Percentiles rank a stretch among this genome's conserved stretches.
Conservation (phyloP, 1,284 basidiomycete species). For the Bjerkandera adusta region DNA sequence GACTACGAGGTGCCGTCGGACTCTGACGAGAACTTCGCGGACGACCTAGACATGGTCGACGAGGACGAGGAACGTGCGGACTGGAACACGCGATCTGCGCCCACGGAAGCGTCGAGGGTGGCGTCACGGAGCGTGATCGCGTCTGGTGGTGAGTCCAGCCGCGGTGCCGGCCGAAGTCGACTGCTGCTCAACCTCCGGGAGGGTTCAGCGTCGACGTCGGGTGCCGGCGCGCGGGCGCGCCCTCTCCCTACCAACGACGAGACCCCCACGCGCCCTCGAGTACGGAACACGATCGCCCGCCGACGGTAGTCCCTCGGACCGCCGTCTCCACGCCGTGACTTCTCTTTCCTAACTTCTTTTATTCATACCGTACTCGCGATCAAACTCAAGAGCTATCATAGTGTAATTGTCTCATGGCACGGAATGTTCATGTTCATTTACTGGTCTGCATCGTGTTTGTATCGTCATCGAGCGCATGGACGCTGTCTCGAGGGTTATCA, state of each 20-base stretch:
- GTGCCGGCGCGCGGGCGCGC: conserved; percentile 5
- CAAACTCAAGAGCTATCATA: conserved; percentile 11
- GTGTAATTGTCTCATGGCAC: conserved; percentile 12
- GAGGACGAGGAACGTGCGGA: conserved; percentile 27
- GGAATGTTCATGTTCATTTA: conserved; percentile 10
- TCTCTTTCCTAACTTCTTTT: conserved; percentile 6
- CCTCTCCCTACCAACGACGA: conserved; percentile 46
- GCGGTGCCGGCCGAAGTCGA: conserved; percentile 4
- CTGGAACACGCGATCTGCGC: conserved; percentile 15
- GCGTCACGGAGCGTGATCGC: conserved; percentile 1
- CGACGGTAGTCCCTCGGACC: conserved; percentile 21
- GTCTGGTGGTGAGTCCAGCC: conserved; percentile 1
- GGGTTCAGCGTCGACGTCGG: conserved; percentile 14
- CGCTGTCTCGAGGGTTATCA: not conserved
- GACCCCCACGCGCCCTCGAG: conserved; percentile 61
- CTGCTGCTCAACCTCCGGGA: conserved; percentile 10
- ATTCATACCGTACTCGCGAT: conserved; percentile 10
- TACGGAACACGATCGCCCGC: conserved; percentile 34
- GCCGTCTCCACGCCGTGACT: not conserved
- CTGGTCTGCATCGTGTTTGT: not conserved
- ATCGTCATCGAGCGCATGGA: conserved; percentile 5
- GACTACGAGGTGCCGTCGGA: conserved; percentile 54
- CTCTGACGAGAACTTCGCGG: conserved; percentile 43
- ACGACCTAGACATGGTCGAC: conserved; percentile 34
- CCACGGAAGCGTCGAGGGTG: not conserved